Base-by-base conservation (phyloP, 495 filamentous ascomycete genomes). In the Sporormia fimetaria region DNA sequence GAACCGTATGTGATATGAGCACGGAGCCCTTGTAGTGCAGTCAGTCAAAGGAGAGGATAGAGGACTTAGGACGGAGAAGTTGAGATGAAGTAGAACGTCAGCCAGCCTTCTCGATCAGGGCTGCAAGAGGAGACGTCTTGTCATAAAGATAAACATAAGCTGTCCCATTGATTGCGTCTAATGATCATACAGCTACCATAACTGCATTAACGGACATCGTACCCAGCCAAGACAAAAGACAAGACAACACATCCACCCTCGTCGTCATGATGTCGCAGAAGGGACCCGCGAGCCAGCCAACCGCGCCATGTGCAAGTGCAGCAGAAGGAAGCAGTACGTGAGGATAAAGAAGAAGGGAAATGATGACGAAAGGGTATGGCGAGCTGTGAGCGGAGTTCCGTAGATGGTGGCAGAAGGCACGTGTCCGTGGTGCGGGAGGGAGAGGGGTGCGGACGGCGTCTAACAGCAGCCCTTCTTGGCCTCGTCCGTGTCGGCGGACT, bases 401-500 rank as follows among this genome's bases (percentile, higher is more conserved):
- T n/a, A n/a, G n/a, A n/a, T n/a, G n/a, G n/a, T n/a, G n/a, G n/a
- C n/a, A n/a, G n/a, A n/a, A n/a, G n/a, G n/a, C n/a, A n/a, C n/a
- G n/a, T n/a, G 20, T 11, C 15, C 7, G 17, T n/a, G 12, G 26
- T 21, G 21, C 11, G 25, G 11, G 8, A 15, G 9, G 23, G 8
- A 7, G 21, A 26, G 21, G 3, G 11, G 3, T 28, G 4, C n/a
- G 18, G 15, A 33, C 3, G 21, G 17, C 10, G 33, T 62, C 64
- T 81, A 94, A 66, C 90, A 98, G 71, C 90, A 98, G 61, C 83
- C 81, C 54, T 76, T 74, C 67, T 88, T 83, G 55, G 74, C 70
- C 54, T 84, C 29, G n/a, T n/a, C 73, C 51, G 74, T 67, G 56
- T 90, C 82, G 44, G 78, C 71, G 21, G 83, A 71, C 57, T 84